These are phyloP conservation scores for Hirschioporus abietinus DNA, from an alignment of 768 basidiomycete species.

Conservation along the genomic window DNA sequence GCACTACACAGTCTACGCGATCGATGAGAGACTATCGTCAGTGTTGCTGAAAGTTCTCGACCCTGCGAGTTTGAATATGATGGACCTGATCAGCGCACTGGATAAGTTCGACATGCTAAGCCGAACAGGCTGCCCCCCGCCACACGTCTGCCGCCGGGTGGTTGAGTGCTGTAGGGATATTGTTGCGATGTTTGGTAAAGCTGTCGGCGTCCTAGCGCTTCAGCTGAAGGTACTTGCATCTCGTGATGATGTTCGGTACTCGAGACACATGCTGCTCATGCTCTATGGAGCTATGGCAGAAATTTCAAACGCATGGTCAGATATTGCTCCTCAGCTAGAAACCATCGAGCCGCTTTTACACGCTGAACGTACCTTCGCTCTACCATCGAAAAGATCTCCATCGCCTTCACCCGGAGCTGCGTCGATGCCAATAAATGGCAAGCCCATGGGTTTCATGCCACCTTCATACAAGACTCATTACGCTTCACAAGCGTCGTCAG, in stretches of 20 bases:
- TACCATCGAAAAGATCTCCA: conserved; percentile 22
- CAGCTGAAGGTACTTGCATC: conserved; percentile 75
- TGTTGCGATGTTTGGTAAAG: conserved; percentile 79
- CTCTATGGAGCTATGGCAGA: conserved; percentile 89
- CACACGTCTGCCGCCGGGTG: conserved; percentile 67
- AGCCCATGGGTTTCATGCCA: not conserved
- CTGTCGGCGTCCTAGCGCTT: conserved; percentile 73
- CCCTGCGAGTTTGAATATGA: conserved; percentile 77
- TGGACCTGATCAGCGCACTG: conserved; percentile 77
- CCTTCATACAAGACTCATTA: not conserved
- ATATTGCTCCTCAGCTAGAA: conserved; percentile 66
- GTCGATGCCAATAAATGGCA: conserved; percentile 20
- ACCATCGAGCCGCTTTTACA: conserved; percentile 60
- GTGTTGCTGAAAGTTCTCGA: conserved; percentile 82
- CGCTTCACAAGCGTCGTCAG: not conserved
- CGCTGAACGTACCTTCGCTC: conserved; percentile 34
- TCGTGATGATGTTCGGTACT: conserved; percentile 80
- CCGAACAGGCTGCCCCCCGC: conserved; percentile 61
- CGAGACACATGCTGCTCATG: conserved; percentile 79
- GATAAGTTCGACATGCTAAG: conserved; percentile 88
- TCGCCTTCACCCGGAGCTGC: conserved; percentile 31
- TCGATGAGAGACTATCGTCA: conserved; percentile 76
- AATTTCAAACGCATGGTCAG: conserved; percentile 79
- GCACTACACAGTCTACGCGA: conserved; percentile 79
- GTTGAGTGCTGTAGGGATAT: conserved; percentile 82